Percentiles rank a stretch among this genome's conserved stretches.
Conservation (phyloP, 2,329 filamentous ascomycete genomes). For the Ophiognomonia clavigignenti-juglandacearum region DNA sequence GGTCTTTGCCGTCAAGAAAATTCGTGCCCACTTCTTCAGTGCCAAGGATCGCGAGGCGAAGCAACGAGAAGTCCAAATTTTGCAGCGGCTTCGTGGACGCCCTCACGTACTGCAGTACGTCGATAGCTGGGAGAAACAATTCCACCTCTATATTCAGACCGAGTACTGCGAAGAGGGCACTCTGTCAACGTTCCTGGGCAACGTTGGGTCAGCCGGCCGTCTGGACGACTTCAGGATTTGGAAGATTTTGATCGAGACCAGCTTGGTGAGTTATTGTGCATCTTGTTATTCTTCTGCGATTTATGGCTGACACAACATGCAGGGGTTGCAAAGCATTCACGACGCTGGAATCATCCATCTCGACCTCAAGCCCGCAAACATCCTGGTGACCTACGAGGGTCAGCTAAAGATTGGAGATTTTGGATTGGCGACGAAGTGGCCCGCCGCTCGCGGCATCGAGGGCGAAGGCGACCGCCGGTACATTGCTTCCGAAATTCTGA, state of each 20-base stretch:
- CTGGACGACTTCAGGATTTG: conserved; percentile 97
- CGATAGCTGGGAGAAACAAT: conserved; percentile 82
- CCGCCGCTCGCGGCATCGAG: conserved; percentile 71
- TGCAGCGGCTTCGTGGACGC: conserved; percentile 70
- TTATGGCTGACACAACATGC: conserved; percentile 23
- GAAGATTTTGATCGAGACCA: conserved; percentile 89
- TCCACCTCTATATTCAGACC: conserved; percentile 91
- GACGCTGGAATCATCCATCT: conserved; percentile 80
- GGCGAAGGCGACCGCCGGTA: conserved; percentile 95
- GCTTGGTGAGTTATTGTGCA: conserved; percentile 67
- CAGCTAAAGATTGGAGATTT: conserved; percentile 84
- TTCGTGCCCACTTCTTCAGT: conserved; percentile 73
- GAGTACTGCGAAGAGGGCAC: conserved; percentile 96
- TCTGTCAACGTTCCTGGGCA: conserved; percentile 77
- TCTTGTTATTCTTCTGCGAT: neutral
- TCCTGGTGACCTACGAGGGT: conserved; percentile 77
- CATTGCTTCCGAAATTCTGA: conserved; percentile 87
- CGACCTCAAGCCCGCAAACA: conserved; percentile 80
- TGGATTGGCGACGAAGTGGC: conserved; percentile 74
- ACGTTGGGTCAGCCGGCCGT: conserved; percentile 76
- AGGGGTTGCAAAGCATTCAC: conserved; percentile 90
- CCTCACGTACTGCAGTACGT: conserved; percentile 84
- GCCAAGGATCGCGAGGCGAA: conserved; percentile 76
- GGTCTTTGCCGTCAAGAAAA: conserved; percentile 92
- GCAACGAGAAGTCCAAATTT: conserved; percentile 75